Conservation (phyloP, 257 asterid genomes). For the Petunia secreta region DNA sequence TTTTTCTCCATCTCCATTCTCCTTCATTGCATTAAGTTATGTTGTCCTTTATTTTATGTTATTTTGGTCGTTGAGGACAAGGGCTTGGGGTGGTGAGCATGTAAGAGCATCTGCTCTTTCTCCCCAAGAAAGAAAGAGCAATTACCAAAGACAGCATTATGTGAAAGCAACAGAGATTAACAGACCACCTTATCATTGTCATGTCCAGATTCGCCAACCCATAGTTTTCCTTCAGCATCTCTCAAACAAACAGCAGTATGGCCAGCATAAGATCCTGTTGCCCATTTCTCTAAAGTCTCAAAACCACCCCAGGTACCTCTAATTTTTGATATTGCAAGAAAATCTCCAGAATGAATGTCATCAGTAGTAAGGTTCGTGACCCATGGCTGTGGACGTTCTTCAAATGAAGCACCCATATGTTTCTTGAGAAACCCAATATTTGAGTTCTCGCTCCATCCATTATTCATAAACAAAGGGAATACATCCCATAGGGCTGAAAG, state of each 20-base stretch:
- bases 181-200: slow-evolving; percentile 67
- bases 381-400: slow-evolving; percentile 87
- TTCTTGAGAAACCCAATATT: slow-evolving; percentile 75
- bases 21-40: not conserved
- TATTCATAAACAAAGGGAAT: slow-evolving; percentile 73
- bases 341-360: slow-evolving; percentile 88
- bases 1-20: not conserved
- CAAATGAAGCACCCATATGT: slow-evolving; percentile 84
- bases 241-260: slow-evolving; percentile 84
- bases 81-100: not conserved
- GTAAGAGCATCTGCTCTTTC: not conserved
- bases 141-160: slow-evolving; percentile 9
- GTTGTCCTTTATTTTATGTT: not conserved
- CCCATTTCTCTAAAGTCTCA: slow-evolving; percentile 93
- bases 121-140: not conserved
- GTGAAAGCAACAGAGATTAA: slow-evolving; percentile 20
- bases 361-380: slow-evolving; percentile 59
- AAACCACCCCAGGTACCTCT: slow-evolving; percentile 93
- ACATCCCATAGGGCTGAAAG: slow-evolving; percentile 85
- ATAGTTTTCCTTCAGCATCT: slow-evolving; percentile 76
- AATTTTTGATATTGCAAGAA: slow-evolving; percentile 76
- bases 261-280: slow-evolving; percentile 86
- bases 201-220: slow-evolving; percentile 95
- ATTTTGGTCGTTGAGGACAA: not conserved
- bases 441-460: slow-evolving; percentile 81